These are phyloP conservation scores for Cunninghamia lanceolata DNA, from an alignment of 75 land plant genomes.

Conservation along the genomic window DNA sequence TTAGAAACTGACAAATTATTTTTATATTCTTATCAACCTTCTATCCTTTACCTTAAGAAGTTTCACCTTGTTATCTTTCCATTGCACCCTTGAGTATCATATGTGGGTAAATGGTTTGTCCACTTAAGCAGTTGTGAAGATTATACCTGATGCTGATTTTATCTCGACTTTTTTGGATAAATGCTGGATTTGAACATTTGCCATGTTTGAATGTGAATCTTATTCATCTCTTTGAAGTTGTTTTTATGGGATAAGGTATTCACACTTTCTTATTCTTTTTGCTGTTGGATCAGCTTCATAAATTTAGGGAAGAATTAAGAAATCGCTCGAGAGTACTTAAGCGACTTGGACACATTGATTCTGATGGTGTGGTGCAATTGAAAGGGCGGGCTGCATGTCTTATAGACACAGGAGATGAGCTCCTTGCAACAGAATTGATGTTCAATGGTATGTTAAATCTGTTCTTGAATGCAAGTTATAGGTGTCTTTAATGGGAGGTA, in stretches of 20 bases:
- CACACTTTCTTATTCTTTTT: not conserved
- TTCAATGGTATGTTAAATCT: constrained; percentile 64
- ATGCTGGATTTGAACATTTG: not conserved
- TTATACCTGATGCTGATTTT: not conserved
- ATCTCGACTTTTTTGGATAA: not conserved
- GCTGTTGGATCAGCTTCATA: constrained; percentile 65
- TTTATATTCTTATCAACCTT: too few relatives aligned
- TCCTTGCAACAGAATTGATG: constrained; percentile 94
- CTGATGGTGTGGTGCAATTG: constrained; percentile 89
- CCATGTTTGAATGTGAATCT: not conserved
- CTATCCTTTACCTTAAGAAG: not conserved
- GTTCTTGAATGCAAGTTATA: not conserved
- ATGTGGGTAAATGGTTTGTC: not conserved
- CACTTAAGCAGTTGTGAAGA: not conserved
- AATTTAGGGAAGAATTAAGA: constrained; percentile 89
- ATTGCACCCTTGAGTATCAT: not conserved
- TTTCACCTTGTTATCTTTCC: not conserved
- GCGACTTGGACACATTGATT: constrained; percentile 91
- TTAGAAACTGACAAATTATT: not conserved
- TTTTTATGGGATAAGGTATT: not conserved
- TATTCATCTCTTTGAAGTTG: not conserved
- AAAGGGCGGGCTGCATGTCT: constrained; percentile 98
- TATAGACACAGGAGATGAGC: constrained; percentile 98
- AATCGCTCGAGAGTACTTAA: constrained; percentile 92
- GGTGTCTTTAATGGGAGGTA: not conserved